These are phyloP conservation scores for Beauveria caledonica DNA, from an alignment of 2,329 filamentous ascomycete species.

Conservation along the genomic window DNA sequence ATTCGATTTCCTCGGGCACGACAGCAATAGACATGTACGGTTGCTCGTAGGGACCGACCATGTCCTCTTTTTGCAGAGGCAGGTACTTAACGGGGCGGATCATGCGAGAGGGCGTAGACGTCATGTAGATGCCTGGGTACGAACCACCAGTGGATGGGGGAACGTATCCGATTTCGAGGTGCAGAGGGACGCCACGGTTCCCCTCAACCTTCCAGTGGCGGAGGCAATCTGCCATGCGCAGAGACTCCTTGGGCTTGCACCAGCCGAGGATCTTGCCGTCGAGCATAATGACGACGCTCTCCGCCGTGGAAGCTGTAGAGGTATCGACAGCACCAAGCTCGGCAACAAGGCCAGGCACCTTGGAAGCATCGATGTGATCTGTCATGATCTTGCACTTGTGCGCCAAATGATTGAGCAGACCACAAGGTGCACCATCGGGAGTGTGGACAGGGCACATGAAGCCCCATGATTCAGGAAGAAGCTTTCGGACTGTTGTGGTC, in stretches of 20 bases:
- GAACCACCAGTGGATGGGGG: slow-evolving; percentile 85
- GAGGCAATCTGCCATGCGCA: slow-evolving; percentile 74
- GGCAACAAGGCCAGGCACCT: slow-evolving; percentile 63
- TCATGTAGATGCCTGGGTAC: slow-evolving; percentile 93
- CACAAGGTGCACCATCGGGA: slow-evolving; percentile 90
- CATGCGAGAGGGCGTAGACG: slow-evolving; percentile 79
- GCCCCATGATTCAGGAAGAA: slow-evolving; percentile 94
- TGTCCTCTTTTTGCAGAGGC: slow-evolving; percentile 76
- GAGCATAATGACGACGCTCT: slow-evolving; percentile 82
- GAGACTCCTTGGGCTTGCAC: slow-evolving; percentile 77
- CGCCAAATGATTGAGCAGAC: slow-evolving; percentile 86
- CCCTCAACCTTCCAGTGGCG: slow-evolving; percentile 95
- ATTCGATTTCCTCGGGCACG: slow-evolving; percentile 75
- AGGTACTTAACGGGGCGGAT: slow-evolving; percentile 88
- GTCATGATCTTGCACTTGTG: slow-evolving; percentile 93
- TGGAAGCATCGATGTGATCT: slow-evolving; percentile 61
- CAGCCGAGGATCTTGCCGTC: slow-evolving; percentile 87
- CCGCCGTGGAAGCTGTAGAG: slow-evolving; percentile 70
- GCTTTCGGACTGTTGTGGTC: slow-evolving; percentile 91
- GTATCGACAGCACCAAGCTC: slow-evolving; percentile 71
- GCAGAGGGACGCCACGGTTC: slow-evolving; percentile 65
- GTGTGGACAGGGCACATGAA: slow-evolving; percentile 97
- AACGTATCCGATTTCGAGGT: slow-evolving; percentile 88
- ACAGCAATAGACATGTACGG: slow-evolving; percentile 98
- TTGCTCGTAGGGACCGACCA: slow-evolving; percentile 88